These are phyloP conservation scores for Cladophialophora yegresii DNA, from an alignment of 2,329 filamentous ascomycete species.

Conservation along the genomic window DNA sequence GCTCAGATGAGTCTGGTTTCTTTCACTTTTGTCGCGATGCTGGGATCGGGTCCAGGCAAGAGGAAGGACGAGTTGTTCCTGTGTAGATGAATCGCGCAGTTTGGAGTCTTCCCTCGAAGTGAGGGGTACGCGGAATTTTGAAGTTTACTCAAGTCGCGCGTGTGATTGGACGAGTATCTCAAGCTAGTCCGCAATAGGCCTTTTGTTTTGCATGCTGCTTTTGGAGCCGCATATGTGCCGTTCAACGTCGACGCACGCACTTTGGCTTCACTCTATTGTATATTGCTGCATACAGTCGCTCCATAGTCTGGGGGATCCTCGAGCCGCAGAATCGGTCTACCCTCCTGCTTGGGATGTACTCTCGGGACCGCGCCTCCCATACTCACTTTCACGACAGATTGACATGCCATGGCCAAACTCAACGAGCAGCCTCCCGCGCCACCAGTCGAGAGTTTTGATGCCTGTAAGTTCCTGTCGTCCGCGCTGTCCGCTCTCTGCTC, in stretches of 20 bases:
- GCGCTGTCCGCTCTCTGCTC: neutral
- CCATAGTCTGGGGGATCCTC: neutral
- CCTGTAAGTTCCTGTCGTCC: constrained; percentile 44
- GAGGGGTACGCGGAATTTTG: constrained; percentile 1
- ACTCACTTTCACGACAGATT: neutral
- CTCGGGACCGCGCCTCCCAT: neutral
- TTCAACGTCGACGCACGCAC: neutral
- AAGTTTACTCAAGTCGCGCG: neutral
- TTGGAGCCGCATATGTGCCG: neutral
- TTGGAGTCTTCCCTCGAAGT: neutral
- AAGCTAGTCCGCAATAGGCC: constrained; percentile 5
- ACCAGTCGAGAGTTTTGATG: constrained; percentile 51
- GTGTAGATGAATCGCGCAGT: neutral
- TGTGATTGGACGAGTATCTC: neutral
- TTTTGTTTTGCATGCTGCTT: constrained; percentile 12
- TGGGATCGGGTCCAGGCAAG: neutral
- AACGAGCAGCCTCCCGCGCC: constrained; percentile 48
- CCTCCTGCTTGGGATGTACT: neutral
- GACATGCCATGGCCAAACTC: constrained; percentile 50
- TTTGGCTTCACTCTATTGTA: constrained; percentile 7
- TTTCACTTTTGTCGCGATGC: neutral
- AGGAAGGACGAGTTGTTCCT: neutral
- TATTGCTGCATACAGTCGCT: constrained; percentile 6
- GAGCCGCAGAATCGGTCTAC: neutral
- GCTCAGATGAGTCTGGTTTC: neutral